Conservation (phyloP, 441 rosid genomes). For the Populus hybrid region DNA sequence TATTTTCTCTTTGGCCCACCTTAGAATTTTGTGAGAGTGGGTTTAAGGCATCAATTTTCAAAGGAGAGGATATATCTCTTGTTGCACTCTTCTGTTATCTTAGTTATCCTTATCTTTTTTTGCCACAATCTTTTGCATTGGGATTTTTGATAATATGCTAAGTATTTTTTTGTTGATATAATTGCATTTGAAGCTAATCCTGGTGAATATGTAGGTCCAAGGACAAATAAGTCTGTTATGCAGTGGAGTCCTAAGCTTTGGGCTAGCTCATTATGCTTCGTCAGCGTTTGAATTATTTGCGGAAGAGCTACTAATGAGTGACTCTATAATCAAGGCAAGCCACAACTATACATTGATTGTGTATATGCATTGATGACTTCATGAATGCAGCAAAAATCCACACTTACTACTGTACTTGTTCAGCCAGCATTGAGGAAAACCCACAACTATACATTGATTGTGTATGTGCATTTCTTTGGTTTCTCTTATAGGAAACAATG, state of each 20-base stretch:
- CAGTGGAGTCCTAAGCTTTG: conserved; percentile 87
- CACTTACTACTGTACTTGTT: not conserved
- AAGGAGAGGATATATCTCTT: not conserved
- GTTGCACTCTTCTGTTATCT: not conserved
- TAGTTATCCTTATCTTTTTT: not conserved
- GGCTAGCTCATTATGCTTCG: conserved; percentile 79
- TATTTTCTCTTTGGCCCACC: not conserved
- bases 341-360: not conserved
- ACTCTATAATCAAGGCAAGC: conserved; percentile 80
- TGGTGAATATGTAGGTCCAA: conserved; percentile 60
- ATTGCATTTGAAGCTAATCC: conserved; percentile 9
- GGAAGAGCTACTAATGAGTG: conserved; percentile 98
- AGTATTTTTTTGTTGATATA: not conserved
- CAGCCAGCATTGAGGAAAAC: not conserved
- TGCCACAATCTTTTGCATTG: not conserved
- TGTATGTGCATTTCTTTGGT: not conserved
- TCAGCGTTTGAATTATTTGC: conserved; percentile 97
- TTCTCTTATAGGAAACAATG: not conserved
- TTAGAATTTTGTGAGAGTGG: not conserved
- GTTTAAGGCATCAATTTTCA: not conserved
- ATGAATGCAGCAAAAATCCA: not conserved
- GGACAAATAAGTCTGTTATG: conserved; percentile 86
- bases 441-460: no score
- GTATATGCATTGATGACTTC: not conserved
- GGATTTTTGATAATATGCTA: not conserved